Base-by-base conservation (phyloP, 139 green algal species). In the Spirogloea muscicola region DNA sequence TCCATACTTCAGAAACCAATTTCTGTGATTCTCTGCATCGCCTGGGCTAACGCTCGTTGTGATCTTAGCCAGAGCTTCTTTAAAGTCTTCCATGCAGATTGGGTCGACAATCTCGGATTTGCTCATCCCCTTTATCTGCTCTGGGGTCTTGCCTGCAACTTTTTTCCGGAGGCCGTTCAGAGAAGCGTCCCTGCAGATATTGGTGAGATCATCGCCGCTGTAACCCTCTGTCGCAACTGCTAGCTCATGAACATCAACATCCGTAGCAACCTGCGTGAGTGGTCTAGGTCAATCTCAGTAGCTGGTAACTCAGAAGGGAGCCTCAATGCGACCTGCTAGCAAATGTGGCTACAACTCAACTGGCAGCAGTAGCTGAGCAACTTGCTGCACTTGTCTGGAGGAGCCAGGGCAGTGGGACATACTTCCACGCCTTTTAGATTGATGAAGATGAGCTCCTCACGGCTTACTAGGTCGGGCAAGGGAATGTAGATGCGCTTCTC, bases 401-500 rank as follows among this genome's bases (percentile, higher is more conserved):
- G n/a, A n/a, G n/a, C n/a, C n/a, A n/a, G n/a, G n/a, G n/a, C n/a
- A n/a, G n/a, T n/a, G n/a, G n/a, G n/a, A n/a, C 41, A 29, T 34
- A 82, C 75, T 68, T 77, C 59, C 44, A 86, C 29, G 42, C 52
- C 58, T 78, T 87, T 88, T 27, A 96, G 77, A 72, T 90, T 91
- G 65, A 97, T 92, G 25, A 78, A 76, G 27, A 97, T 77, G 44
- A 97, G 89, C 72, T 91, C 87, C 55, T 81, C 44, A 31, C 93
- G 84, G 74, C 92, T 90, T 3, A 83, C 76, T 3, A 44, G 6
- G 6, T 59, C 83, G 3, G 93, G 93, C 66, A 97, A 87, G 2
- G 90, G 87, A 82, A 97, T 97, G 85, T 96, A 97, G 57, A 97
- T 91, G 46, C 93, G 87, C 87, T 97, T 97, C 85, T 96, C 91